Evolutionary conservation across 2,329 filamentous ascomycete genomes (phyloP).

Genomic region (Cladophialophora carrionii): DNA sequence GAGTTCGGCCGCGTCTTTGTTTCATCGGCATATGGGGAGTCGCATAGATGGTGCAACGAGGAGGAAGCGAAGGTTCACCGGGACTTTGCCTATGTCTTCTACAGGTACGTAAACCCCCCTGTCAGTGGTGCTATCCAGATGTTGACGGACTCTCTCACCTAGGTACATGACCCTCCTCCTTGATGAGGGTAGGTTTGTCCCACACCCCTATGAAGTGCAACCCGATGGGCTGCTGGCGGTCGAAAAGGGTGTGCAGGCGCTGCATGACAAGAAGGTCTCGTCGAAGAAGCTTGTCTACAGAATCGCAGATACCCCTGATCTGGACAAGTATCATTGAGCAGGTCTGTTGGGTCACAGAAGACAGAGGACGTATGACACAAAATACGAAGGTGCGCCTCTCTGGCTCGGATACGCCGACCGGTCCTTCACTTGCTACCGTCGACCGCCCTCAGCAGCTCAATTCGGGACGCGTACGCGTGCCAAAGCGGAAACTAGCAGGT

Average conservation of each 20-base stretch:
- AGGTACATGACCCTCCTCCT: conserved; percentile 15
- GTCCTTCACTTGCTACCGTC: background rate
- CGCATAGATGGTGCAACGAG: background rate
- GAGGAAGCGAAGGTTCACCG: conserved; percentile 5
- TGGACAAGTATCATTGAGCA: conserved; percentile 7
- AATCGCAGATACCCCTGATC: background rate
- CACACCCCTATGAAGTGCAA: conserved; percentile 11
- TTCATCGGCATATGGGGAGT: conserved; percentile 9
- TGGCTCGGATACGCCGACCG: background rate
- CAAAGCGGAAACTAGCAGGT: background rate
- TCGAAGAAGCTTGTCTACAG: conserved; percentile 14
- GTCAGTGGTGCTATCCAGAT: background rate
- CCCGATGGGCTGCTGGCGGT: conserved; percentile 5
- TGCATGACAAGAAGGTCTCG: conserved; percentile 8
- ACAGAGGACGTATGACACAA: background rate
- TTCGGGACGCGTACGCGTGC: background rate
- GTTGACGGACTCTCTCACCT: background rate
- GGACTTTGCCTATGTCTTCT: conserved; percentile 18
- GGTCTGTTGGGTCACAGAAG: background rate
- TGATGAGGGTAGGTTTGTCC: conserved; percentile 7
- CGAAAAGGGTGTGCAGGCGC: conserved; percentile 4
- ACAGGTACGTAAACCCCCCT: conserved; percentile 3
- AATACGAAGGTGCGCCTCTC: background rate
- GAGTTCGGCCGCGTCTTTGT: conserved; percentile 14
- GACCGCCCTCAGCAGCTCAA: background rate